Percentiles rank a stretch among this genome's conserved stretches.
Evolutionary conservation across 148 eudicot species (phyloP).

Genomic region (Rhododendron vialii): DNA sequence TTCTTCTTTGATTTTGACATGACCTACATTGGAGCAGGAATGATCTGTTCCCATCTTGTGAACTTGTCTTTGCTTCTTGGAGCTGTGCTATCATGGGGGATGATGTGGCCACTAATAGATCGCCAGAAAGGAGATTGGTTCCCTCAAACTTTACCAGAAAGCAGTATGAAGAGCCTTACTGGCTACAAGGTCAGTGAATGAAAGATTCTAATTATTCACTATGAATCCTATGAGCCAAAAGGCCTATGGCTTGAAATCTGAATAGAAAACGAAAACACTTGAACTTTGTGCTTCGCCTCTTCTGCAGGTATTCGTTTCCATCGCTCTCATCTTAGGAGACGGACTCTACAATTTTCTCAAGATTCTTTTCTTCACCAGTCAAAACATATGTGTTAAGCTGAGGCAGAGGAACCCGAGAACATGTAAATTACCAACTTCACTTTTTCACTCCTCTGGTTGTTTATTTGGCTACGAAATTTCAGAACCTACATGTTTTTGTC

Average conservation of each 20-base stretch:
- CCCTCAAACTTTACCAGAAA: conserved; percentile 46
- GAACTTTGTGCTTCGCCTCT: not conserved
- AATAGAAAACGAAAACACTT: not conserved
- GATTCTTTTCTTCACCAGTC: conserved; percentile 42
- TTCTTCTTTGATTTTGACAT: conserved; percentile 76
- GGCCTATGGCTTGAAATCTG: not conserved
- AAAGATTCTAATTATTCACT: not conserved
- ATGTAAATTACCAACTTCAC: conserved; percentile 26
- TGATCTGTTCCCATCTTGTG: conserved; percentile 80
- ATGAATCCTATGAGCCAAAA: not conserved
- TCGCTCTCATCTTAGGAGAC: conserved; percentile 75
- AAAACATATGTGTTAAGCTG: conserved; percentile 33
- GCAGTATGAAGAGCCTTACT: conserved; percentile 75
- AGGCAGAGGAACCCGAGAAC: conserved; percentile 33
- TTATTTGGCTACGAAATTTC: not conserved
- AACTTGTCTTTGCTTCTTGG: conserved; percentile 66
- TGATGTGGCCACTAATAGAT: conserved; percentile 70
- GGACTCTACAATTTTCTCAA: conserved; percentile 70
- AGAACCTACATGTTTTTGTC: not conserved
- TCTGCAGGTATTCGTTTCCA: conserved; percentile 69
- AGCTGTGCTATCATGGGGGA: conserved; percentile 67
- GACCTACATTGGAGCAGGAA: conserved; percentile 82
- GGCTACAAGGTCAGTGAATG: conserved; percentile 64
- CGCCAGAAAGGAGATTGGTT: conserved; percentile 59
- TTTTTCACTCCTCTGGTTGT: not conserved